Evolutionary conservation across 2,329 filamentous ascomycete species (phyloP).

Genomic region (Aureobasidium leucospermi): DNA sequence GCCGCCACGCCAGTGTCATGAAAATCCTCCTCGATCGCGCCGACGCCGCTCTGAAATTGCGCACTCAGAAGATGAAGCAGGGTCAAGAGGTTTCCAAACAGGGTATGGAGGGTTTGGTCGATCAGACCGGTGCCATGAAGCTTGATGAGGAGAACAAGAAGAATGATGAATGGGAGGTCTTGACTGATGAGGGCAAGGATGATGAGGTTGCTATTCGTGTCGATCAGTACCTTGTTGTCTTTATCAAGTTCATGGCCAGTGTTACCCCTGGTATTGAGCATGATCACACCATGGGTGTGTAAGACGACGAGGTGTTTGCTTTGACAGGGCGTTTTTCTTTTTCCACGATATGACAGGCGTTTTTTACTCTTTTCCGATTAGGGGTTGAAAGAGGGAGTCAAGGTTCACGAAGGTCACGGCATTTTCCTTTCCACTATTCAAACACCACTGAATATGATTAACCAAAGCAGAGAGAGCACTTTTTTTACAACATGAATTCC

Average conservation of each 20-base stretch:
- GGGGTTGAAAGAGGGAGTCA: background rate
- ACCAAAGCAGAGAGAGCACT: background rate
- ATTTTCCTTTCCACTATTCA: background rate
- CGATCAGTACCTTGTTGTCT: slow-evolving; percentile 84
- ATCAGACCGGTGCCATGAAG: slow-evolving; percentile 57
- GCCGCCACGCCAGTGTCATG: slow-evolving; percentile 97
- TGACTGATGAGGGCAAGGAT: slow-evolving; percentile 47
- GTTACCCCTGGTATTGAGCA: slow-evolving; percentile 97
- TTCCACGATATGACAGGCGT: background rate
- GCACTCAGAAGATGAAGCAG: slow-evolving; percentile 68
- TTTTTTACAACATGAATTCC: background rate
- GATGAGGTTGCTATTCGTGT: slow-evolving; percentile 76
- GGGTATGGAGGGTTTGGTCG: slow-evolving; percentile 79
- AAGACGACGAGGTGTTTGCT: slow-evolving; percentile 22
- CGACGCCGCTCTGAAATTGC: slow-evolving; percentile 83
- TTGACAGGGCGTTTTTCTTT: background rate
- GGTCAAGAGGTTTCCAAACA: slow-evolving; percentile 42
- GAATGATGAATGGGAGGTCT: slow-evolving; percentile 57
- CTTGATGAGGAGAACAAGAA: slow-evolving; percentile 51
- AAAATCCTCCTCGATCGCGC: slow-evolving; percentile 93
- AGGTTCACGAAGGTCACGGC: background rate
- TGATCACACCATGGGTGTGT: slow-evolving; percentile 95
- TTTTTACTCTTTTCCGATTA: background rate
- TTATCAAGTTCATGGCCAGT: slow-evolving; percentile 65
- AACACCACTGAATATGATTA: background rate